Base-by-base conservation (phyloP, 2,329 filamentous ascomycete genomes). In the Hypomyces rosellus region DNA sequence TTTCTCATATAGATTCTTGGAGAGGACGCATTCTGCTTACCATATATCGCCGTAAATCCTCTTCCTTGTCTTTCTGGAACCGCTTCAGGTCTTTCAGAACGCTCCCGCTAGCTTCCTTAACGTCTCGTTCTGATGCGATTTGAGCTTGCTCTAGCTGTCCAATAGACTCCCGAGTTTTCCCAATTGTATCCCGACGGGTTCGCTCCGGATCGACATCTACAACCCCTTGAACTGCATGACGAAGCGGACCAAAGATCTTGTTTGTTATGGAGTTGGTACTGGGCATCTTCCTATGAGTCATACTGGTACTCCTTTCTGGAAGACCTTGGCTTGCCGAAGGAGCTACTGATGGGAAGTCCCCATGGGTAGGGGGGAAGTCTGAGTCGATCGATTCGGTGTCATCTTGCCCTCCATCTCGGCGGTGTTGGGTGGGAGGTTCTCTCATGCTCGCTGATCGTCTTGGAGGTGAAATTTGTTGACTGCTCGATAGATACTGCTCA, bases 41-140 rank as follows among this genome's bases (percentile, higher is more conserved):
- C 93, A 99, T 99, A 67, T 97, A 97, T 55, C 88, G 82, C 63
- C 84, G 85, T 62, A 99, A 68, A 66, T 99, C 93, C 46, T 92
- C 89, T 70, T 99, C 95, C 69, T 99, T 99, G 70, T 97, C 91
- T 52, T 76, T 77, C 69, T 99, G 95, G 70, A 99, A 99, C 54
- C 93, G 78, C 72, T 90, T 89, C 53, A 99, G 73, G 65, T 99
- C 93, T 61, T 88, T 86, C 59, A 99, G 70, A 4, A 97, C 89
- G 47, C 89, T 95, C 3, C 81, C 76, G 63, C 90, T 96, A 8
- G 93, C 93, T 62, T 97, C 89, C 66, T 88, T 91, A 54, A 97
- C 93, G 64, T 99, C 93, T 62, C 89, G 85, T 55, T 91, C 89
- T 4, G 90, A 88, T 4, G 88, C 91, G 33, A 89, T 81, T 51